A percentile compares a stretch with the other conserved stretches of the same genome.
Conservation (phyloP, 352 stramenopile species). For the Pythium guiyangense region DNA sequence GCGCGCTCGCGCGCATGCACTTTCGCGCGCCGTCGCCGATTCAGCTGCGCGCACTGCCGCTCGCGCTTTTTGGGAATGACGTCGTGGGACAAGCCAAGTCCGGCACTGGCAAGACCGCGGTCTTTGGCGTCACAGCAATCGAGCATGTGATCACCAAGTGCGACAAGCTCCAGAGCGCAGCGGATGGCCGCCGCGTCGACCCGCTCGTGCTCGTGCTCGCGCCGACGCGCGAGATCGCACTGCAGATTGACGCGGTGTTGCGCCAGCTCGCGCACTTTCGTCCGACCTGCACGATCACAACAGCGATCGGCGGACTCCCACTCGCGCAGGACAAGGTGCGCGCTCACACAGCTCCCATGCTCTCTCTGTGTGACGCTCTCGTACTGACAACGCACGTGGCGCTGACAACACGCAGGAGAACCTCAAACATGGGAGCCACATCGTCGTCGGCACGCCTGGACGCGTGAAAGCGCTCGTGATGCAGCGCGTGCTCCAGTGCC, state of each 20-base stretch:
- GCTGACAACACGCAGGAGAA: constrained; percentile 10
- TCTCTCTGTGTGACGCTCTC: neutral
- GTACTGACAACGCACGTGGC: neutral
- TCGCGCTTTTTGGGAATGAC: constrained; percentile 78
- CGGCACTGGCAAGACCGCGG: constrained; percentile 76
- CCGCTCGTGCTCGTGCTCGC: constrained; percentile 62
- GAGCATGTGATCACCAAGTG: constrained; percentile 46
- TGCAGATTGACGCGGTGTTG: constrained; percentile 71
- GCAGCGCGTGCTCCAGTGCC: constrained; percentile 38
- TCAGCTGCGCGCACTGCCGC: constrained; percentile 57
- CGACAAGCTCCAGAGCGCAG: constrained; percentile 5
- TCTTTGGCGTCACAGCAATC: constrained; percentile 63
- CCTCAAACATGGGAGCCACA: constrained; percentile 42
- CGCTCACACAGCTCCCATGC: neutral
- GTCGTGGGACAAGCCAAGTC: constrained; percentile 82
- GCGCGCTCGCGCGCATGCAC: constrained; percentile 41
- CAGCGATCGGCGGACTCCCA: constrained; percentile 58
- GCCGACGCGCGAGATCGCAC: constrained; percentile 70
- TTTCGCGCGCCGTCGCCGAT: constrained; percentile 66
- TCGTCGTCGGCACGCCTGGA: constrained; percentile 70
- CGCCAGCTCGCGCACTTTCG: constrained; percentile 42
- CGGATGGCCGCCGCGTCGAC: constrained; percentile 2
- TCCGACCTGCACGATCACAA: constrained; percentile 29
- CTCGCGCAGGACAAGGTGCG: constrained; percentile 55
- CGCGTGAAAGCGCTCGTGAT: constrained; percentile 69